Evolutionary conservation across 2,329 filamentous ascomycete species (phyloP), one percentile per base, ranked within the genome.

Genomic region (Xylaria hypoxylon): DNA sequence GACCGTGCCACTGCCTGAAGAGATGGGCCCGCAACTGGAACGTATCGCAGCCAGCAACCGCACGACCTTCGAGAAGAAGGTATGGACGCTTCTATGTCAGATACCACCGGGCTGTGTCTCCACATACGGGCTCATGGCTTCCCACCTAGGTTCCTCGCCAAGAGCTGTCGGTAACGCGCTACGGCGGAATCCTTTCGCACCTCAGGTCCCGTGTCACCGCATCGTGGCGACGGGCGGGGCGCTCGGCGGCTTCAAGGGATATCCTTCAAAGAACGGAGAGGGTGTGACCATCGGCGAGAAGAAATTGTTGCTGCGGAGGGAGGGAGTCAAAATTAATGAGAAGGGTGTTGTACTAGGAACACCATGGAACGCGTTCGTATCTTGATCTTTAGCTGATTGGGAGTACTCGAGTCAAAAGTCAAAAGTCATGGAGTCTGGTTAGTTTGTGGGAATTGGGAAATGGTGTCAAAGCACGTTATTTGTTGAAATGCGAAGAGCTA

Each of bases 101-200:
- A 92, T 97, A 66, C 94, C 94, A 0, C 78, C 80, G 17, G 93
- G 93, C 35, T 83, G 84, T 60, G 90, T 94, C 74, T 93, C 91
- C 0, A 95, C 93, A 0, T 96, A 97, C 79, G 90, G 87, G 2
- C 83, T 90, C 1, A 82, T 97, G 59, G 88, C 93, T 0, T 83
- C 79, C 7, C 77, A 80, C 17, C 79, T 80, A 53, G 78, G 71
- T 24, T 79, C 80, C 28, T 80, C 78, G 33, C 78, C 79, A 13
- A 76, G 83, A 5, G 75, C 82, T 5, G 74, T 78, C 0, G 74
- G 80, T n/a, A 78, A 80, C 50, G 70, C 76, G 1, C 83, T 96
- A 75, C 86, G 91, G 19, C 82, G 85, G 10, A 97, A 97, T 76
- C 93, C 93, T 0, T 96, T 95, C 73, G 93, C 93, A 15, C 93